Evolutionary conservation across 371 early-diverging fungal species (phyloP), one percentile per base, ranked within the genome.

Genomic region (Apophysomyces trapeziformis): DNA sequence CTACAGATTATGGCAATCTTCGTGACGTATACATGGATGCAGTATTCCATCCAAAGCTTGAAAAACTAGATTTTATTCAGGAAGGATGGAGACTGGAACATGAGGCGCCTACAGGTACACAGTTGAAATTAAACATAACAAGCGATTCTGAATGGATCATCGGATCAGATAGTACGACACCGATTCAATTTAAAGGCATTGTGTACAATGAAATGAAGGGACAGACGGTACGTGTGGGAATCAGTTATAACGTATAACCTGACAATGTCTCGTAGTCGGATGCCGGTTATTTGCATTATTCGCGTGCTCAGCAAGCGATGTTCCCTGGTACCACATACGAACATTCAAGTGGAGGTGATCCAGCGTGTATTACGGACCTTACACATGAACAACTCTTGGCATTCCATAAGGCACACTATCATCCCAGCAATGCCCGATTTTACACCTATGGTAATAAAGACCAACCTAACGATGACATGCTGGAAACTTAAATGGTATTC

Each of bases 131-230:
- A 39, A 7, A 11, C 21, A 18, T n/a, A 64, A 7, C 9, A 56
- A 46, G 41, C 21, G 21, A 44, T 12, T 57, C n/a, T 2, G 18
- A 9, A 16, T 14, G 6, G 21, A 12, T 38, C 3, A 5, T 38
- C 26, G 38, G 13, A 7, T 13, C 65, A 85, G 87, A 88, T 74
- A 63, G 75, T 2, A 66, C 60, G 7, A 81, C 84, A 4, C 85
- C 86, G 7, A 84, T 87, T 63, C 80, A 82, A 41, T 83, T 97
- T 73, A 96, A 96, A 68, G 98, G 98, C 36, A 93, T 98, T 38
- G 98, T 98, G 4, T 98, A 93, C 75, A 98, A 97, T 75, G 98
- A 98, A 69, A 98, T 98, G 98, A 98, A 98, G 82, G 98, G 98
- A 8, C 91, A 88, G 63, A 86, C 92, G 71, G 88, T 87, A 84